Evolutionary conservation across 805 yeast species (phyloP).

Genomic region (Scheffersomyces ergatensis): DNA sequence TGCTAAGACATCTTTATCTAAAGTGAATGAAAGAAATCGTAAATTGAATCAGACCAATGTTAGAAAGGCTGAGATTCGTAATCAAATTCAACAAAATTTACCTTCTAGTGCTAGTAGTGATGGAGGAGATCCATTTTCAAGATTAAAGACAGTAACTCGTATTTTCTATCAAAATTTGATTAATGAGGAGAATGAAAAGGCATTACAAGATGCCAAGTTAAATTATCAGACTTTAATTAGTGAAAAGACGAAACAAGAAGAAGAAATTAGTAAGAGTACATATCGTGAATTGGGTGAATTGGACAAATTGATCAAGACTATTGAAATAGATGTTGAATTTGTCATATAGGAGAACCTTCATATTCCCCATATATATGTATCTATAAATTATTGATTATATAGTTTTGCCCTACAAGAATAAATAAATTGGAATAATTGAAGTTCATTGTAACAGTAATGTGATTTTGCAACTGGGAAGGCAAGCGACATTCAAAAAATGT

Average conservation of each 20-base stretch:
- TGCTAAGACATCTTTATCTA: conserved; percentile 44
- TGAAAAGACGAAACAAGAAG: conserved; percentile 45
- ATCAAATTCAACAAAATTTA: conserved; percentile 13
- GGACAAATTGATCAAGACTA: conserved; percentile 46
- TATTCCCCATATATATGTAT: no score
- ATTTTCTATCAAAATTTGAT: conserved; percentile 67
- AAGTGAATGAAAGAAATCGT: conserved; percentile 82
- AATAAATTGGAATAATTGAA: no score
- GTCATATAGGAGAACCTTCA: no score
- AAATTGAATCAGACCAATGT: conserved; percentile 73
- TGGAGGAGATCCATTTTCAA: conserved; percentile 75
- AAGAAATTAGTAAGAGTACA: conserved; percentile 45
- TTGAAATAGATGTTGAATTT: conserved; percentile 40
- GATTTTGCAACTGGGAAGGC: no score
- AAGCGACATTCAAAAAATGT: no score
- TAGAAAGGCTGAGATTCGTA: conserved; percentile 75
- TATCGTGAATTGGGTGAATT: conserved; percentile 59
- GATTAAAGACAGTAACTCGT: conserved; percentile 84
- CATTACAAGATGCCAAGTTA: conserved; percentile 50
- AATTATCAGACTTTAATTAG: conserved; percentile 37
- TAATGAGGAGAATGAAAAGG: conserved; percentile 57
- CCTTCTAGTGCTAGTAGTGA: conserved; percentile 38
- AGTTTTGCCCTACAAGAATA: no score
- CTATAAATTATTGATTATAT: no score
- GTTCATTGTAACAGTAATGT: no score